Evolutionary conservation across 2,329 filamentous ascomycete genomes (phyloP).

Genomic region (Diaporthe helianthi): DNA sequence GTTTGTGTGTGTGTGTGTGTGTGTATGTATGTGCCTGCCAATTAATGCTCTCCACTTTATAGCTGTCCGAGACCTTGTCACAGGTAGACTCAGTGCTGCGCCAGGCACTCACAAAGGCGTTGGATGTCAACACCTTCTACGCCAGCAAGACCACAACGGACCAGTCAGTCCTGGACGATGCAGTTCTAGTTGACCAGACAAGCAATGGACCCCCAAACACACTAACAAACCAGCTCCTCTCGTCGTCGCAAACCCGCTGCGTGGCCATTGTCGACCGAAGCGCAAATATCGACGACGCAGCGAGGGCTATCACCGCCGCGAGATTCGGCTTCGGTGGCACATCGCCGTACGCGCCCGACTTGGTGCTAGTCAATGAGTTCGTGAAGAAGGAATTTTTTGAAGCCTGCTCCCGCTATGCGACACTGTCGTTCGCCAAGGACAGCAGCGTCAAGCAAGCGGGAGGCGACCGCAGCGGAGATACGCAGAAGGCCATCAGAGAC

Average conservation of each 20-base stretch:
- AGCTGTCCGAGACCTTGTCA: slow-evolving; percentile 39
- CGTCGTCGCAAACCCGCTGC: slow-evolving; percentile 30
- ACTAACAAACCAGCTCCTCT: slow-evolving; percentile 33
- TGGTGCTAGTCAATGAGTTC: slow-evolving; percentile 71
- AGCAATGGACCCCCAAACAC: background rate
- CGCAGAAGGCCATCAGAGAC: slow-evolving; percentile 37
- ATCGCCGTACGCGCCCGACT: slow-evolving; percentile 67
- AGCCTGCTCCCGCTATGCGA: slow-evolving; percentile 51
- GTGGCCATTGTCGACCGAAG: slow-evolving; percentile 68
- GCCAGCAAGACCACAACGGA: slow-evolving; percentile 37
- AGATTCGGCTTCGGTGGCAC: slow-evolving; percentile 61
- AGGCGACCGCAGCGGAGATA: slow-evolving; percentile 36
- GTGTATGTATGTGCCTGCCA: no score
- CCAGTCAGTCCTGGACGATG: slow-evolving; percentile 33
- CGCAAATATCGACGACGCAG: slow-evolving; percentile 60
- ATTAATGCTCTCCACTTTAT: background rate
- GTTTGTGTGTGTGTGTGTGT: no score
- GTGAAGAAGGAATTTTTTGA: slow-evolving; percentile 61
- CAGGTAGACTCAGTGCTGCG: slow-evolving; percentile 38
- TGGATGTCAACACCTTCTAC: slow-evolving; percentile 41
- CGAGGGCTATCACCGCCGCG: slow-evolving; percentile 58
- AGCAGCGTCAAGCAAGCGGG: slow-evolving; percentile 34
- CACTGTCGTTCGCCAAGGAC: slow-evolving; percentile 38
- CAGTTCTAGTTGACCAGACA: slow-evolving; percentile 41
- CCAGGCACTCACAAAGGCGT: slow-evolving; percentile 36